Evolutionary conservation across 2,329 filamentous ascomycete species (phyloP).

Genomic region (Trichoderma afroharzianum): DNA sequence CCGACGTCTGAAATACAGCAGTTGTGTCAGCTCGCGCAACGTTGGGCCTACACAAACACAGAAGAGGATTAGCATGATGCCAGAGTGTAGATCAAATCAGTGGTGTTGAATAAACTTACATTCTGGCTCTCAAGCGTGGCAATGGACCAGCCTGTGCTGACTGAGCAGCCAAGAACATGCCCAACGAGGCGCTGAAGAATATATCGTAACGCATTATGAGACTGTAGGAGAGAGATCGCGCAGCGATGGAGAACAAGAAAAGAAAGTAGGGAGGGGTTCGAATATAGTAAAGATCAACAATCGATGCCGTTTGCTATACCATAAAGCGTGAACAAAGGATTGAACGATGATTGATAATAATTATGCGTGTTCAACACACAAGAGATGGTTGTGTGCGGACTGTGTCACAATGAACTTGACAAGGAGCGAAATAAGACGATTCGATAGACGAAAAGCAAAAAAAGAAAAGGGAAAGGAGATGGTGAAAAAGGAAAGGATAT

Average conservation of each 20-base stretch:
- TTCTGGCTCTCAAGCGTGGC: constrained; percentile 28
- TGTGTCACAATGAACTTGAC: neutral
- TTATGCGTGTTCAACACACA: constrained; percentile 7
- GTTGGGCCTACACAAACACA: neutral
- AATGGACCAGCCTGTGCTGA: constrained; percentile 35
- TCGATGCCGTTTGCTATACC: neutral
- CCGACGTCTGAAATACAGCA: neutral
- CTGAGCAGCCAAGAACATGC: constrained; percentile 28
- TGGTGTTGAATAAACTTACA: constrained; percentile 23
- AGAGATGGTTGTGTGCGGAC: neutral
- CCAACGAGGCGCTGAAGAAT: constrained; percentile 24
- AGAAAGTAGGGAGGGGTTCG: neutral
- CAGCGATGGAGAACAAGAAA: neutral
- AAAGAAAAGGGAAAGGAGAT: neutral
- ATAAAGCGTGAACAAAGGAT: neutral
- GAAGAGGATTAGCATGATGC: constrained; percentile 12
- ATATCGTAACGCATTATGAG: constrained; percentile 24
- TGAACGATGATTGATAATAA: neutral
- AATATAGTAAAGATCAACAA: neutral
- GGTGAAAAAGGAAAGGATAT: neutral
- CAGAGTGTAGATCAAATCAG: neutral
- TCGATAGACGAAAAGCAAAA: neutral
- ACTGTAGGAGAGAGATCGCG: neutral
- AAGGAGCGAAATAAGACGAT: neutral
- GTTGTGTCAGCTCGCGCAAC: constrained; percentile 21